A percentile compares a stretch with the other conserved stretches of the same genome.
Evolutionary conservation across 2,329 filamentous ascomycete species (phyloP).

Genomic region (Exophiala sp.): DNA sequence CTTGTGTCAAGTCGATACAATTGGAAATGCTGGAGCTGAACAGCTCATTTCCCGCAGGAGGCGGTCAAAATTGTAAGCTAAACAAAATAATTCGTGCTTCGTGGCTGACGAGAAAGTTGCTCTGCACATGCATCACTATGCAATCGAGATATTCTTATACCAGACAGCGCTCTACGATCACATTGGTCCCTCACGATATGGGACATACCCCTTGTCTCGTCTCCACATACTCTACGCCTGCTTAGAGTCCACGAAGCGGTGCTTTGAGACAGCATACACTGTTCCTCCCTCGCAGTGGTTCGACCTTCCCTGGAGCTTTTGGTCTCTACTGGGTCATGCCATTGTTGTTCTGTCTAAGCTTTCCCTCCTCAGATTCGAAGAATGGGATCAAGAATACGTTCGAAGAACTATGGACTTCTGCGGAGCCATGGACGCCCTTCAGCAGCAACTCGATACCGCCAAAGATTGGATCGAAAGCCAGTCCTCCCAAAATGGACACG

Average conservation of each 20-base stretch:
- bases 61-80: slow-evolving; percentile 3
- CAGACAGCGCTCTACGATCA: slow-evolving; percentile 30
- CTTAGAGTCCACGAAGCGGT: slow-evolving; percentile 46
- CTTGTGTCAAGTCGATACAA: slow-evolving; percentile 43
- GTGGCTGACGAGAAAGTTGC: slow-evolving; percentile 21
- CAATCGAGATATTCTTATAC: slow-evolving; percentile 30
- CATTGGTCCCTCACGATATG: slow-evolving; percentile 40
- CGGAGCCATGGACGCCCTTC: slow-evolving; percentile 16
- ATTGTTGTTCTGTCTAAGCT: slow-evolving; percentile 29
- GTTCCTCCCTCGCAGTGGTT: slow-evolving; percentile 45
- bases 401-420: slow-evolving; percentile 26
- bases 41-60: slow-evolving; percentile 10
- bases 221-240: slow-evolving; percentile 52
- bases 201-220: slow-evolving; percentile 37
- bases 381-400: slow-evolving; percentile 29
- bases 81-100: neutral
- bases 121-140: slow-evolving; percentile 28
- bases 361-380: slow-evolving; percentile 23
- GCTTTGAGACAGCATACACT: slow-evolving; percentile 50
- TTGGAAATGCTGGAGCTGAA: slow-evolving; percentile 37
- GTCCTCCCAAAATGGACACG: neutral
- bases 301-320: slow-evolving; percentile 46
- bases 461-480: neutral
- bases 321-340: slow-evolving; percentile 50
- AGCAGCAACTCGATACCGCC: slow-evolving; percentile 24